Evolutionary conservation across 495 filamentous ascomycete species (phyloP).

Genomic region (Bombardia bombarda): DNA sequence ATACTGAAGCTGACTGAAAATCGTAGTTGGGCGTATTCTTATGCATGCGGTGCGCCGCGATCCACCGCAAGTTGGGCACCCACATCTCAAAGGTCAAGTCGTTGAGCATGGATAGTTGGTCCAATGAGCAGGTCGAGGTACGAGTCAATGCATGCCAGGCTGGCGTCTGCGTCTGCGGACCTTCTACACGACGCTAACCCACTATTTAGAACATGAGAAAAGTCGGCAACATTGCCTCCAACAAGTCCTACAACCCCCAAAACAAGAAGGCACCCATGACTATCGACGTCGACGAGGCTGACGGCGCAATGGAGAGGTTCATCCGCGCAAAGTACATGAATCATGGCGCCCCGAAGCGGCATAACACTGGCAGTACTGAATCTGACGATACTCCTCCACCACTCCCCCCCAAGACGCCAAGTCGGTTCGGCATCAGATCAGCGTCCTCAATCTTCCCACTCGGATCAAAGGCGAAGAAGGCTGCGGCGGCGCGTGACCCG

Average conservation of each 20-base stretch:
- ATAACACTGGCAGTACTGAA: conserved; percentile 34
- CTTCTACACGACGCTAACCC: conserved; percentile 9
- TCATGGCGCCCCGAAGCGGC: conserved; percentile 26
- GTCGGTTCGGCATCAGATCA: conserved; percentile 69
- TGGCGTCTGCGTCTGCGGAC: neutral
- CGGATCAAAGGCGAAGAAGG: conserved; percentile 31
- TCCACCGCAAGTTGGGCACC: conserved; percentile 95
- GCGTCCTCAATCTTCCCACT: conserved; percentile 61
- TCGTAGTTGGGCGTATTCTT: conserved; percentile 85
- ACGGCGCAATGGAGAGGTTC: conserved; percentile 86
- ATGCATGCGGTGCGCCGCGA: conserved; percentile 91
- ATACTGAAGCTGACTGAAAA: conserved; percentile 11
- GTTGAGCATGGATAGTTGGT: conserved; percentile 95
- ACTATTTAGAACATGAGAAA: conserved; percentile 73
- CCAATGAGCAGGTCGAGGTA: conserved; percentile 92
- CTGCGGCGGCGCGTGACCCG: conserved; percentile 10
- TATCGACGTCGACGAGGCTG: conserved; percentile 82
- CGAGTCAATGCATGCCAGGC: conserved; percentile 10
- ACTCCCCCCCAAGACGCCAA: conserved; percentile 73
- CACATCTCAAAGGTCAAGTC: conserved; percentile 99
- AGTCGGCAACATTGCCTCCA: conserved; percentile 77
- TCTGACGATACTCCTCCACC: conserved; percentile 63
- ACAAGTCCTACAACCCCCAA: conserved; percentile 79
- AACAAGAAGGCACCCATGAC: conserved; percentile 75
- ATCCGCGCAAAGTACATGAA: conserved; percentile 89